A percentile compares a stretch with the other conserved stretches of the same genome.
Conservation (phyloP, 2,329 filamentous ascomycete species). For the Ambrosiella beaveri region DNA sequence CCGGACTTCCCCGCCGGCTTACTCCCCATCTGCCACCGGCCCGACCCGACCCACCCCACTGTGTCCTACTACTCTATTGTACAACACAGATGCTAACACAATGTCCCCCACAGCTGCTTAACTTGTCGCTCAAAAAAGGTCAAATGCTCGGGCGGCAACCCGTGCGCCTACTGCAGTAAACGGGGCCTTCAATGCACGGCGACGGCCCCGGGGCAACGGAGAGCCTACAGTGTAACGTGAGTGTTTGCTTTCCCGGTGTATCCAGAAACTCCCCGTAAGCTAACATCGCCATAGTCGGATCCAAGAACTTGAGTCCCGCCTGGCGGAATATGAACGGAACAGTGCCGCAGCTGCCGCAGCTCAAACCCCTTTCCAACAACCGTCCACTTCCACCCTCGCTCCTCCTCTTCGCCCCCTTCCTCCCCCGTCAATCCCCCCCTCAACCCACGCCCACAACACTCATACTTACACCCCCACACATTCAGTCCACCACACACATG, state of each 20-base stretch:
- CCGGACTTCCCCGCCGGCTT: neutral
- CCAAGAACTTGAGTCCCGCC: conserved; percentile 14
- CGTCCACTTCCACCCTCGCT: neutral
- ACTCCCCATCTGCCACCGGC: neutral
- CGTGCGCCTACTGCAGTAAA: conserved; percentile 12
- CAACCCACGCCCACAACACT: neutral
- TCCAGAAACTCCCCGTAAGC: neutral
- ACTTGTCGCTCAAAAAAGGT: conserved; percentile 13
- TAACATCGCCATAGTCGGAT: conserved; percentile 11
- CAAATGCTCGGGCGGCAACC: conserved; percentile 12
- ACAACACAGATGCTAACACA: neutral
- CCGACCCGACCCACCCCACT: neutral
- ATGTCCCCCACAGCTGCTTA: conserved; percentile 9
- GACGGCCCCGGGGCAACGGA: conserved; percentile 8
- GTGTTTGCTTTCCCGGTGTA: neutral
- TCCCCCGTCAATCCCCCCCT: neutral
- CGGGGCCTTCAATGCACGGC: conserved; percentile 10
- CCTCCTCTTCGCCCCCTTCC: neutral
- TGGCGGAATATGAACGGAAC: conserved; percentile 14
- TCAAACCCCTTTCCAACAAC: neutral
- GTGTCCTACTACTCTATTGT: neutral
- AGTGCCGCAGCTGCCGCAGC: neutral
- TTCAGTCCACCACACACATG: neutral
- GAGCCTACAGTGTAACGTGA: conserved; percentile 13
- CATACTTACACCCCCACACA: neutral